These are phyloP conservation scores for Calonectria honghensis DNA, from an alignment of 2,329 filamentous ascomycete genomes.

Conservation along the genomic window DNA sequence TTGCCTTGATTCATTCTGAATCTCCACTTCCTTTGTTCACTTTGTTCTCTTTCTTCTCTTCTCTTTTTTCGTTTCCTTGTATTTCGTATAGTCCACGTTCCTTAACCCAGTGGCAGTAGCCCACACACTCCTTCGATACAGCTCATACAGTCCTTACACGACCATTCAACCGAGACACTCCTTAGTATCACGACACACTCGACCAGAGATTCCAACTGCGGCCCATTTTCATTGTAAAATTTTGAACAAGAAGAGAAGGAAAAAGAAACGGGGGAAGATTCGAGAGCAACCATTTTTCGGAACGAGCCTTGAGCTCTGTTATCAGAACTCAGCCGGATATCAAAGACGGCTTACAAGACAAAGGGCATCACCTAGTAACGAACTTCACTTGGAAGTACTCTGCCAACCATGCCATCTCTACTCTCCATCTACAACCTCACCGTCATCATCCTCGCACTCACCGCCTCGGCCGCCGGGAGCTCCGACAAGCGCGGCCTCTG, in stretches of 20 bases:
- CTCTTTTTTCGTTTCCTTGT: not conserved
- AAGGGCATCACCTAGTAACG: not conserved
- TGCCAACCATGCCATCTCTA: conserved; percentile 38
- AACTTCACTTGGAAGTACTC: not conserved
- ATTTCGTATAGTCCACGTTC: not conserved
- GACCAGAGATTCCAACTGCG: conserved; percentile 15
- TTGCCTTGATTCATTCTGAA: not conserved
- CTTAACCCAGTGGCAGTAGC: conserved; percentile 1
- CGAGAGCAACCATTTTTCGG: not conserved
- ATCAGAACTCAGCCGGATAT: not conserved
- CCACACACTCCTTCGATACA: conserved; percentile 18
- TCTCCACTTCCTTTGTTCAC: not conserved
- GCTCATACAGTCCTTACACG: conserved; percentile 16
- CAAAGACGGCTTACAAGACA: not conserved
- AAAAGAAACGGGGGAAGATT: not conserved
- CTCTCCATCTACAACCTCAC: conserved; percentile 33
- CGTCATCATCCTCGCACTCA: conserved; percentile 48
- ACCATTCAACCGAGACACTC: not conserved
- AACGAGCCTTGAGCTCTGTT: not conserved
- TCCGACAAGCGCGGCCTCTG: conserved; percentile 82
- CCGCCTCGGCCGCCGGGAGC: conserved; percentile 54
- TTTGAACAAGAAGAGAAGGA: not conserved
- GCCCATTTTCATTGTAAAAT: not conserved
- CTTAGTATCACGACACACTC: not conserved
- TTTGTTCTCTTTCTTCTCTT: not conserved